These are phyloP conservation scores for Scutellaria barbata DNA, from an alignment of 257 asterid species.

Conservation along the genomic window DNA sequence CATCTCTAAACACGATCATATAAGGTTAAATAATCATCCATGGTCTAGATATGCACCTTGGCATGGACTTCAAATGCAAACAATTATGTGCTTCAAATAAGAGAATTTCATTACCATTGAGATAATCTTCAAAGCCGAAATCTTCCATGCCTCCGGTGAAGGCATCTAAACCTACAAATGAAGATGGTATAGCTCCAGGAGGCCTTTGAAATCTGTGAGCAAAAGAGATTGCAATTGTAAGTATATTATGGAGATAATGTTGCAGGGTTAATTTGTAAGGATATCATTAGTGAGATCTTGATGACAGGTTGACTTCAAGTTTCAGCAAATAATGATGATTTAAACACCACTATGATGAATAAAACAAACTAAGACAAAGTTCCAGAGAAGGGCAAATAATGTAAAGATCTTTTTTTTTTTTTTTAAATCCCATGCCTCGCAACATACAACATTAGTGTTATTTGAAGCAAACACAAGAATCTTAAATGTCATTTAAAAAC, in stretches of 20 bases:
- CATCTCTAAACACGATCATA: not conserved
- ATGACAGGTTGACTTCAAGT: constrained; percentile 7
- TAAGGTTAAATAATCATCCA: too few relatives aligned
- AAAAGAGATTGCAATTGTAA: constrained; percentile 16
- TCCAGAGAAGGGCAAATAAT: constrained; percentile 20
- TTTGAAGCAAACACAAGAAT: constrained; percentile 28
- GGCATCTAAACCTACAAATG: constrained; percentile 87
- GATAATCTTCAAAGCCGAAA: constrained; percentile 83
- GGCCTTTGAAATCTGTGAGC: constrained; percentile 86
- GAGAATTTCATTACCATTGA: constrained; percentile 56
- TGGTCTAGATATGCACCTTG: too few relatives aligned
- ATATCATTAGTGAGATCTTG: constrained; percentile 7
- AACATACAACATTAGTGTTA: constrained; percentile 30
- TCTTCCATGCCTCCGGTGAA: constrained; percentile 71
- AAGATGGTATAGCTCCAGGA: constrained; percentile 79
- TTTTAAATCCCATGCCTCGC: constrained; percentile 24
- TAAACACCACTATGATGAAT: constrained; percentile 7
- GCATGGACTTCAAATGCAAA: not conserved
- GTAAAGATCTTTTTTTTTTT: not conserved
- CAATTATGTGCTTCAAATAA: not conserved
- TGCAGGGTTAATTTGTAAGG: constrained; percentile 18
- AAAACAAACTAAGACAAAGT: not conserved
- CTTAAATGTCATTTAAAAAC: constrained; percentile 5
- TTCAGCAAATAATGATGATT: not conserved
- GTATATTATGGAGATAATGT: not conserved